These are phyloP conservation scores for Alternaria longipes DNA, from an alignment of 2,329 filamentous ascomycete genomes.

Conservation along the genomic window DNA sequence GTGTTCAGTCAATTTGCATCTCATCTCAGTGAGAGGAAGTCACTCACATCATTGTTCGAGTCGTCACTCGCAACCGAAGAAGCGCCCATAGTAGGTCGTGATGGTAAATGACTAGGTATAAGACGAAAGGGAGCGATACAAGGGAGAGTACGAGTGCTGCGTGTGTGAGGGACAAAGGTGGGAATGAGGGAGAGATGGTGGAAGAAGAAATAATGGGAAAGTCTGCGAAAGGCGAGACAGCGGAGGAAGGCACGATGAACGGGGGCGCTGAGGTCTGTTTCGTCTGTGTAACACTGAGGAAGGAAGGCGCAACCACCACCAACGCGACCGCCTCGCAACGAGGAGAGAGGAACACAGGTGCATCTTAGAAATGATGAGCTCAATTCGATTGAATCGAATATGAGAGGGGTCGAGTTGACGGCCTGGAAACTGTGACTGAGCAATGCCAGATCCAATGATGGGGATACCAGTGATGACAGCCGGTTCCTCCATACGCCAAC, in stretches of 20 bases:
- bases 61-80: slow-evolving; percentile 64
- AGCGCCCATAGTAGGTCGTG: slow-evolving; percentile 45
- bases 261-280: slow-evolving; percentile 25
- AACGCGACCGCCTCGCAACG: background rate
- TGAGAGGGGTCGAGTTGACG: background rate
- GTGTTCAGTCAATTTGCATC: background rate
- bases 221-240: slow-evolving; percentile 2
- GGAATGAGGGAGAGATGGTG: background rate
- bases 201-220: background rate
- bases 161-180: background rate
- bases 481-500: background rate
- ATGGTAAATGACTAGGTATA: slow-evolving; percentile 3
- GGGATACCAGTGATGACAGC: background rate
- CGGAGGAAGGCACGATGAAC: slow-evolving; percentile 18
- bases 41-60: slow-evolving; percentile 58
- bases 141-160: slow-evolving; percentile 6
- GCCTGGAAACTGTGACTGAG: background rate
- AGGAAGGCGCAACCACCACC: slow-evolving; percentile 15
- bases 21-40: background rate
- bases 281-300: slow-evolving; percentile 26
- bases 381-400: background rate
- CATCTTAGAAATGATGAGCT: background rate
- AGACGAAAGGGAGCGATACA: slow-evolving; percentile 16
- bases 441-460: background rate
- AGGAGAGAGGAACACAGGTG: too few species aligned